Base-by-base conservation (phyloP, 2,329 filamentous ascomycete species). In the Tolypocladium ovalisporum region DNA sequence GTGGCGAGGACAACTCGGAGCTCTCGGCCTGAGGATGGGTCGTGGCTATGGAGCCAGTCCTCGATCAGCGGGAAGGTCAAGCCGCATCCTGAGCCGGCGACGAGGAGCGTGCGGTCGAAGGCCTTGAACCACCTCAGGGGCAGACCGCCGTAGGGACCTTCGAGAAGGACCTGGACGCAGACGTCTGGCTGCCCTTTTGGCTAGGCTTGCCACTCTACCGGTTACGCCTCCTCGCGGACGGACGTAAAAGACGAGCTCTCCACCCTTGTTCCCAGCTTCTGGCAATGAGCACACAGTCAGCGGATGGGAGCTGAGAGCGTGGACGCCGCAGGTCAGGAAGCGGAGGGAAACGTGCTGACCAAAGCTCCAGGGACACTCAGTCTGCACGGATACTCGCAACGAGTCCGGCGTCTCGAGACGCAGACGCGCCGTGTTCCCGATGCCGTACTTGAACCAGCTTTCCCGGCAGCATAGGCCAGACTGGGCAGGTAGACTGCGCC, bases 121-220 rank as follows among this genome's bases (percentile, higher is more conserved):
- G 67, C 66, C 0, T 66, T 62, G 17, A 75, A 64, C 52, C 73
- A 72, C 6, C 65, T 62, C 3, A 63, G 63, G 1, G 72, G 66
- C 22, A 81, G 65, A 0, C 81, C 82, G 0, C 83, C 81, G 57
- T 85, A 85, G 0, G 82, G 82, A 0, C 83, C 82, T 44, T 85
- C 82, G 1, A 85, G 60, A 1, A 82, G 65, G 0, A 85, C 77
- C 0, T 71, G 70, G 1, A 80, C 67, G 0, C 66, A 61, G 0
- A 62, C 56, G 0, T 67, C 70, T 0, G 80, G 72, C 13, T 67
- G 63, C n/a, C 35, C 71, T 66, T 6, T 59, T 54, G 0, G 76
- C 76, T 7, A 74, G 56, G 0, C 65, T 70, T 4, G 73, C 73
- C 2, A 84, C 67, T 0, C 74, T 71, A 0, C 67, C 71, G 0